Evolutionary conservation across 192 early-diverging fungal species (phyloP), one percentile per base, ranked within the genome.

Genomic region (Spinellus fusiger): DNA sequence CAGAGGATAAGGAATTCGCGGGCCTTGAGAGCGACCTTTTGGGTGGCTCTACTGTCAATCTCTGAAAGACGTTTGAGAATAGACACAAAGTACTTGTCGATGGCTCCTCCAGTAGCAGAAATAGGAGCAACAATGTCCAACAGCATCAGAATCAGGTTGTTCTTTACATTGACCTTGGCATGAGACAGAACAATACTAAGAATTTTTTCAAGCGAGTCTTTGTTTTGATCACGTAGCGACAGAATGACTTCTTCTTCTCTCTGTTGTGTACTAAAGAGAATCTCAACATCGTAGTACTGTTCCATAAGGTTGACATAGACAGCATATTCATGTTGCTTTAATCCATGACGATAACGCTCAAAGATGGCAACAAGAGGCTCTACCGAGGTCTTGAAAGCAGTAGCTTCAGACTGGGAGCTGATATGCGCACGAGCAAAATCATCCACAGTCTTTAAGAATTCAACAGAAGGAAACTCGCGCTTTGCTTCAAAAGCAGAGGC

Each of bases 1-100:
- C 87, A 89, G 64, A 89, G 90, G 54, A 98, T 94, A 47, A 99
- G 77, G 47, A 96, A 77, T 73, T 98, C 96, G 69, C 96, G 89
- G 6, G 93, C 95, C 72, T 91, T 88, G n/a, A 98, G 78, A 25
- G 93, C 86, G 26, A 96, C 92, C 80, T 94, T 94, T 65, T 88
- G 79, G 5, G 93, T 89, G 4, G 79, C 65, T 31, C 88, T 80
- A 33, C 88, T 84, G 7, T 79, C 77, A 54, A 99, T 75, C 54
- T 84, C 86, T 22, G 96, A 88, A 48, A 96, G 67, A 49, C 76
- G 79, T 70, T 90, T 87, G 38, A 96, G 77, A 5, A 94, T 77
- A 27, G 87, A 84, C 49, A 81, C 80, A 77, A 90, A 97, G 61
- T 69, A 78, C 52, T 82, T 79, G 38, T 91, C 86, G 49, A 89